phyloP scores from a whole-genome alignment of 129 eudicot genomes.

The Oenanthe sinensis region DNA sequence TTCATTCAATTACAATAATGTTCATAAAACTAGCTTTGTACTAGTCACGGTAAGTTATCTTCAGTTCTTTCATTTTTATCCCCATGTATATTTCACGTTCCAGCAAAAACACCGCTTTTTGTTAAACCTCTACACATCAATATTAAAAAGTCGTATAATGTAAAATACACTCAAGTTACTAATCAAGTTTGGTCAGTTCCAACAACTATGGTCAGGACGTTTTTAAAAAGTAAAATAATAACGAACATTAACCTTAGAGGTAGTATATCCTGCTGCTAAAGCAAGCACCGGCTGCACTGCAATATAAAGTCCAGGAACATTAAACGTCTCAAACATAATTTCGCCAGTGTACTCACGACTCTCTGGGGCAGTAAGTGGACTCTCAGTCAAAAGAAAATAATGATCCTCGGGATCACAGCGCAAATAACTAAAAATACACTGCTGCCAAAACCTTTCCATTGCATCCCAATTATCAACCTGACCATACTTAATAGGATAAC shows the following conservation, averaged over 20 bases:
- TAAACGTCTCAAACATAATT: conserved; percentile 93
- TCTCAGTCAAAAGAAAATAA: conserved; percentile 84
- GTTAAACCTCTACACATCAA: neutral
- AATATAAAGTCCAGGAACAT: conserved; percentile 94
- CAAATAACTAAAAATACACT: conserved; percentile 80
- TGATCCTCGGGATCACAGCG: conserved; percentile 98
- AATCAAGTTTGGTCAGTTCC: neutral
- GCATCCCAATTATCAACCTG: conserved; percentile 96
- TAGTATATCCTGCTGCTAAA: conserved; percentile 93
- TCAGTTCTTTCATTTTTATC: neutral
- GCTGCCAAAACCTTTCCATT: conserved; percentile 98
- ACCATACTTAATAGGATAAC: conserved; percentile 73
- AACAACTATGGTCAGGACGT: neutral
- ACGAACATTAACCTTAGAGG: conserved; percentile 62
- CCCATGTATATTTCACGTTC: neutral
- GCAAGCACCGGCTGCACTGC: conserved; percentile 99
- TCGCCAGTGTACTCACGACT: conserved; percentile 95
- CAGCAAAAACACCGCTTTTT: neutral
- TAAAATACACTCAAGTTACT: neutral
- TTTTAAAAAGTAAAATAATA: neutral
- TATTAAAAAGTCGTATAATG: neutral
- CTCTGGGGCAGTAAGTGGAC: conserved; percentile 89
- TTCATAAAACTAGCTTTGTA: neutral
- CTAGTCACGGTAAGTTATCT: neutral
- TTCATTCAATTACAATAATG: neutral